These are phyloP conservation scores for Cairneyella variabilis DNA, from an alignment of 495 filamentous ascomycete genomes.

Conservation along the genomic window DNA sequence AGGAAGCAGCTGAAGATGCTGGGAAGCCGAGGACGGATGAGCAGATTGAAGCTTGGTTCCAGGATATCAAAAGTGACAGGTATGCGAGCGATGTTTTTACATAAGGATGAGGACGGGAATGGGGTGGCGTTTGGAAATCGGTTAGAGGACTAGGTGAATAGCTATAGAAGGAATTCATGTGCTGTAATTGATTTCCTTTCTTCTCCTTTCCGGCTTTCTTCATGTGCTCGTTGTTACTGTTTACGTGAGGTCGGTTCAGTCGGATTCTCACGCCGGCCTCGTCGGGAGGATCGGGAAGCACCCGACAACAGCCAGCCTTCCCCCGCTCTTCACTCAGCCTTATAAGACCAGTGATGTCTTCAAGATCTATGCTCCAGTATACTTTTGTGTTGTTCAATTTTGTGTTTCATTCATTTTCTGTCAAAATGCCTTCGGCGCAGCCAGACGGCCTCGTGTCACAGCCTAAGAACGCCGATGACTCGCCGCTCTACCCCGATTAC, in stretches of 20 bases:
- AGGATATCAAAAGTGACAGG: conserved; percentile 34
- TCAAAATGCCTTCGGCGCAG: background rate
- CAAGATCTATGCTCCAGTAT: background rate
- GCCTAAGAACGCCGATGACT: background rate
- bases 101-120: background rate
- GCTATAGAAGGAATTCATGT: background rate
- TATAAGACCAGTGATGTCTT: background rate
- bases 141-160: background rate
- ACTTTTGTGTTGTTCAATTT: background rate
- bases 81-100: conserved; percentile 19
- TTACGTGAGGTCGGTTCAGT: background rate
- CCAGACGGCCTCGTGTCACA: no score
- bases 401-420: background rate
- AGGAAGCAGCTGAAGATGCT: conserved; percentile 27
- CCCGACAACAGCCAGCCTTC: background rate
- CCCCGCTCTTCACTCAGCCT: background rate
- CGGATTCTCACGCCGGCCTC: background rate
- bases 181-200: background rate
- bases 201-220: background rate
- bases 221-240: background rate
- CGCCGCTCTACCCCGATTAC: background rate
- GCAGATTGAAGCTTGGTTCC: conserved; percentile 50
- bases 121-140: background rate
- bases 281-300: background rate
- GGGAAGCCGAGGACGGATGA: conserved; percentile 38